Evolutionary conservation across 2,329 filamentous ascomycete genomes (phyloP).

Genomic region (Fulvia fulva): DNA sequence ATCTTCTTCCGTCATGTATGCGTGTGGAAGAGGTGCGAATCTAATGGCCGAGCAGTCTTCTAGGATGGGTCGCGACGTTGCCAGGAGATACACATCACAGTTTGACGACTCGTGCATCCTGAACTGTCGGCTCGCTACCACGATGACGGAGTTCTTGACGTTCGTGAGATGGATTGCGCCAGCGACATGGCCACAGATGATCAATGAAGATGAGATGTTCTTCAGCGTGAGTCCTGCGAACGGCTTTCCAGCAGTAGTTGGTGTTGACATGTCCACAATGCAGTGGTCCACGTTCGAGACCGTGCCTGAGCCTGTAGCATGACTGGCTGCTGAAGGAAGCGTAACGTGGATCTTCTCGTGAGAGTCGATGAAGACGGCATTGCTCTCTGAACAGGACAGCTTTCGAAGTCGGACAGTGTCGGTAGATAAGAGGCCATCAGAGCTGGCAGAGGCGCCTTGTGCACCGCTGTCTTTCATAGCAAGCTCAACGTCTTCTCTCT

Average conservation of each 20-base stretch:
- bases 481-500: conserved; percentile 11
- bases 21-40: conserved; percentile 70
- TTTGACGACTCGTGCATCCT: conserved; percentile 83
- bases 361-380: conserved; percentile 57
- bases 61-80: conserved; percentile 82
- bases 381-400: conserved; percentile 55
- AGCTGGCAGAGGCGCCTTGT: conserved; percentile 50
- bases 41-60: conserved; percentile 77
- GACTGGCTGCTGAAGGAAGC: conserved; percentile 65
- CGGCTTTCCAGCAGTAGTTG: conserved; percentile 29
- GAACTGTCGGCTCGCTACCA: conserved; percentile 81
- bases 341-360: conserved; percentile 71
- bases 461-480: conserved; percentile 16
- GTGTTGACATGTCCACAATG: conserved; percentile 74
- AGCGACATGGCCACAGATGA: conserved; percentile 72
- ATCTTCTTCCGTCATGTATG: conserved; percentile 45
- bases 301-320: conserved; percentile 69
- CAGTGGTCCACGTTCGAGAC: conserved; percentile 66
- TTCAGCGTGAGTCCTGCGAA: conserved; percentile 71
- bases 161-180: conserved; percentile 82
- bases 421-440: conserved; percentile 47
- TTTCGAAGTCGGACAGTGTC: conserved; percentile 36
- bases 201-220: conserved; percentile 63
- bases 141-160: conserved; percentile 66
- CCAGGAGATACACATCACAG: conserved; percentile 79